Percentiles rank a stretch among this genome's conserved stretches.
phyloP scores from a whole-genome alignment of 2,329 filamentous ascomycete genomes.

The Cordyceps tenuipes region DNA sequence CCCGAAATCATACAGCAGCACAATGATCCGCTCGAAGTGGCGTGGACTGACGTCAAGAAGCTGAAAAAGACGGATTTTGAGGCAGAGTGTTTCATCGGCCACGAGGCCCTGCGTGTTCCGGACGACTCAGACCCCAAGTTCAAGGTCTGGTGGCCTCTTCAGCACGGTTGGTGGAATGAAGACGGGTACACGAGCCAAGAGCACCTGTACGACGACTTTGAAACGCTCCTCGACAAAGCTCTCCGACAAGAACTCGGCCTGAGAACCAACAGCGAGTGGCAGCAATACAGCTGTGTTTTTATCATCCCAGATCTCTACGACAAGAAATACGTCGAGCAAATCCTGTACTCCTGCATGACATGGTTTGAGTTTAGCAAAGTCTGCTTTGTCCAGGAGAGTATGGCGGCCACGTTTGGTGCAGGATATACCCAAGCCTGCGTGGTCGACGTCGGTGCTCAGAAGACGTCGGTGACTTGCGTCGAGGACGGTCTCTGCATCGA shows the following conservation, averaged over 20 bases:
- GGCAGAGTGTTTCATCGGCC: slow-evolving; percentile 66
- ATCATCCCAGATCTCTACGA: slow-evolving; percentile 96
- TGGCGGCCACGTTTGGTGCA: slow-evolving; percentile 89
- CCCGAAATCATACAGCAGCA: slow-evolving; percentile 87
- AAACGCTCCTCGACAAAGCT: slow-evolving; percentile 76
- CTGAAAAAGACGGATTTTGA: slow-evolving; percentile 55
- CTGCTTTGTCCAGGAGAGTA: slow-evolving; percentile 92
- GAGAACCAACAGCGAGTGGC: slow-evolving; percentile 69
- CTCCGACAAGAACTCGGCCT: slow-evolving; percentile 79
- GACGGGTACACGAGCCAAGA: slow-evolving; percentile 74
- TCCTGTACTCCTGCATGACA: slow-evolving; percentile 76
- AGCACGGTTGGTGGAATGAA: slow-evolving; percentile 82
- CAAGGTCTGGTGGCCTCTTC: slow-evolving; percentile 87
- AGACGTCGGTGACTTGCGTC: slow-evolving; percentile 94
- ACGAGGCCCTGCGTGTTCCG: slow-evolving; percentile 75
- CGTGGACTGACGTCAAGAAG: slow-evolving; percentile 79
- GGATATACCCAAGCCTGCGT: slow-evolving; percentile 92
- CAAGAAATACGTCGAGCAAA: slow-evolving; percentile 78
- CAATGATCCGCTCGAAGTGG: slow-evolving; percentile 87
- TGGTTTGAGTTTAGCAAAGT: slow-evolving; percentile 86
- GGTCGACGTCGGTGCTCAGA: slow-evolving; percentile 92
- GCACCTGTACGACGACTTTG: slow-evolving; percentile 77
- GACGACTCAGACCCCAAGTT: slow-evolving; percentile 85
- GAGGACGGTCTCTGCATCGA: slow-evolving; percentile 94
- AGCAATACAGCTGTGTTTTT: slow-evolving; percentile 91